Conservation (phyloP, 345 rosid species). For the Durio zibethinus region DNA sequence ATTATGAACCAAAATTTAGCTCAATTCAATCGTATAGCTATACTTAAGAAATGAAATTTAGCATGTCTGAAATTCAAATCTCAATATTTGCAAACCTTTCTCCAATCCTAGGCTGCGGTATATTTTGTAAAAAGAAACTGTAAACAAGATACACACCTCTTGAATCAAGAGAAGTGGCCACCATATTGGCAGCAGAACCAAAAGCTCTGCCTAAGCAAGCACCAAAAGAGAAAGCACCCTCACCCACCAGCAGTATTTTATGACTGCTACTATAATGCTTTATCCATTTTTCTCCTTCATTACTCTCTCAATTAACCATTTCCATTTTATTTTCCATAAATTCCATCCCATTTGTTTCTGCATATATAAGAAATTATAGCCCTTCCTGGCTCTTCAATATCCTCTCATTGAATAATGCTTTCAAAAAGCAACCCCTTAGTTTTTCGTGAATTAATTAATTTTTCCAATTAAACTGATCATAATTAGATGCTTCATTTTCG, state of each 20-base stretch:
- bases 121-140: too few species aligned
- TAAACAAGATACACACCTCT: neutral
- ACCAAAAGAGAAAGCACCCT: constrained; percentile 59
- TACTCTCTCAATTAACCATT: neutral
- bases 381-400: neutral
- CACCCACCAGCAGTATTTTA: constrained; percentile 47
- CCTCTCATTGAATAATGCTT: neutral
- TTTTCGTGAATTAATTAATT: neutral
- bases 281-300: constrained; percentile 28
- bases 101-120: too few species aligned
- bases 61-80: too few species aligned
- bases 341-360: neutral
- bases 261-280: constrained; percentile 37
- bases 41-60: too few species aligned
- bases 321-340: neutral
- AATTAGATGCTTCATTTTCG: neutral
- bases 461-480: neutral
- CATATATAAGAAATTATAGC: neutral
- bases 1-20: too few species aligned
- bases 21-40: too few species aligned
- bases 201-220: constrained; percentile 46
- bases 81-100: too few species aligned
- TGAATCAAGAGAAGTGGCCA: neutral
- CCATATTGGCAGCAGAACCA: constrained; percentile 42
- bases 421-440: neutral